phyloP scores from a whole-genome alignment of 768 basidiomycete species.

The Boletus huronensis region DNA sequence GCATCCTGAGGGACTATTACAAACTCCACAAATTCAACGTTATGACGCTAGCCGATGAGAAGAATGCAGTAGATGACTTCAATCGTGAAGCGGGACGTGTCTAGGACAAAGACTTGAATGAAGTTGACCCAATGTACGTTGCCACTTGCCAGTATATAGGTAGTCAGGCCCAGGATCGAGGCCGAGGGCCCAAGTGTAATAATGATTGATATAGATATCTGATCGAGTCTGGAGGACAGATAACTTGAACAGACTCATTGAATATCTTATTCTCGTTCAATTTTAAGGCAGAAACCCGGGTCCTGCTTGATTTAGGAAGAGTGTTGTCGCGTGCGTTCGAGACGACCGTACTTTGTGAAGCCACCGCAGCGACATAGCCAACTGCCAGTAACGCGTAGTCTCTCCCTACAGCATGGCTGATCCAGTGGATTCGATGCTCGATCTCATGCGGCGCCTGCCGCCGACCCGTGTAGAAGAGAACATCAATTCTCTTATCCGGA shows the following conservation, averaged over 20 bases:
- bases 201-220: background rate
- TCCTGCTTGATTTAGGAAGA: conserved; percentile 9
- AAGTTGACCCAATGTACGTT: background rate
- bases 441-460: conserved; percentile 94
- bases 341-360: background rate
- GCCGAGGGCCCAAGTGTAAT: background rate
- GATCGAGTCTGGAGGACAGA: background rate
- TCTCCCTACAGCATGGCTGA: conserved; percentile 52
- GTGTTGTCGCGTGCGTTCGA: background rate
- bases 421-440: conserved; percentile 88
- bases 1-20: conserved; percentile 72
- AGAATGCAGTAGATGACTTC: conserved; percentile 37
- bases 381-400: background rate
- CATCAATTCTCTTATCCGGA: conserved; percentile 71
- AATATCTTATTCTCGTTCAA: too few relatives aligned
- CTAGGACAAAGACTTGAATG: conserved; percentile 15
- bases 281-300: background rate
- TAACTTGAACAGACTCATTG: too few relatives aligned
- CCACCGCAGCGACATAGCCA: background rate
- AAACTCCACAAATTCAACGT: conserved; percentile 74
- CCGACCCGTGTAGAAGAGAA: conserved; percentile 87
- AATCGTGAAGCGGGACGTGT: conserved; percentile 33
- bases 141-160: too few relatives aligned
- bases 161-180: background rate
- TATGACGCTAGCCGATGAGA: conserved; percentile 61